Base-by-base conservation (phyloP, 805 yeast genomes). In the Wickerhamiella azymoides region DNA sequence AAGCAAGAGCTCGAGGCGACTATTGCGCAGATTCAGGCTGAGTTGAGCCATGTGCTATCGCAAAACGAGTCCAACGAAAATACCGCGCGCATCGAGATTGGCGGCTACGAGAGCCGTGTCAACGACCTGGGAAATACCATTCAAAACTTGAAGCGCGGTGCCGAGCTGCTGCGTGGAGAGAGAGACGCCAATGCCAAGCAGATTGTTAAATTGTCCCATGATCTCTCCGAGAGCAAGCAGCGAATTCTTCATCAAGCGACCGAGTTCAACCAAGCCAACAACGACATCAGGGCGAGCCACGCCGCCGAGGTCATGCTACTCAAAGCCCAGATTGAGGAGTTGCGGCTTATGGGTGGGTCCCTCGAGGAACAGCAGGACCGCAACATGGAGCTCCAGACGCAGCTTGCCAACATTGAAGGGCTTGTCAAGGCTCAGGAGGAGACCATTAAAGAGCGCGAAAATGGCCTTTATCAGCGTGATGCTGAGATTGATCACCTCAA, bases 341-440 rank as follows among this genome's bases (percentile, higher is more conserved):
- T 27, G n/a, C 35, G 16, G n/a, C 41, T 39, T 26, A n/a, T 13
- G 14, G 16, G 16, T 6, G 41, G 13, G 14, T 27, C 35, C 10
- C 6, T n/a, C 2, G 18, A 39, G 9, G 24, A 27, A 10, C 28
- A 37, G 16, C 9, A 37, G 5, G 40, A 37, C 16, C 24, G 37
- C 21, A 16, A 35, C 24, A 11, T n/a, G 11, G 37, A 35, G 13
- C n/a, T 35, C 2, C 10, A 11, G 24, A 19, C 10, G 11, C 37
- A 35, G n/a, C 37, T 17, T 35, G 37, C 24, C 24, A 17, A 35
- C 13, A 33, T 26, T 5, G 44, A 41, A 13, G 44, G 37, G 2
- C 39, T 41, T 3, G 44, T 41, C 16, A 41, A 21, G 11, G 44
- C 35, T n/a, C 33, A 41, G 27, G 33, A 21, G 32, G 19, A 24